Evolutionary conservation across 2,329 filamentous ascomycete species (phyloP).

Genomic region (Cyanodermella asteris): DNA sequence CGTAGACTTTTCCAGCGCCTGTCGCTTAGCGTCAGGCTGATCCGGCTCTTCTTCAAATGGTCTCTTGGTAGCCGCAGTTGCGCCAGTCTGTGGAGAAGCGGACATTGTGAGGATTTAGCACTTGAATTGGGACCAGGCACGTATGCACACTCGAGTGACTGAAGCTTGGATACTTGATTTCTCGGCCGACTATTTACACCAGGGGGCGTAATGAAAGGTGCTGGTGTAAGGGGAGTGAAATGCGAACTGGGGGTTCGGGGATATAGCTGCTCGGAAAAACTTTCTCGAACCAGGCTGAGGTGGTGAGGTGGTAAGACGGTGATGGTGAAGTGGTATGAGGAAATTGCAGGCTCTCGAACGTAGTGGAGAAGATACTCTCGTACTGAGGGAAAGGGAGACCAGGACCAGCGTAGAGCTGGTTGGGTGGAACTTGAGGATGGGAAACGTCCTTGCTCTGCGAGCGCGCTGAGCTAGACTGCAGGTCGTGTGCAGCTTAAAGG

Average conservation of each 20-base stretch:
- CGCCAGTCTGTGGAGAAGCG: slow-evolving; percentile 31
- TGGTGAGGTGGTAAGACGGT: too few species aligned
- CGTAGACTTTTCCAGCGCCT: slow-evolving; percentile 77
- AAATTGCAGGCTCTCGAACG: too few species aligned
- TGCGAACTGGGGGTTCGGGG: slow-evolving; percentile 17
- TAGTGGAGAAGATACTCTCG: too few species aligned
- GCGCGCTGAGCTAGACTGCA: too few species aligned
- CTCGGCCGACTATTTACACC: slow-evolving; percentile 55
- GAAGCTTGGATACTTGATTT: slow-evolving; percentile 31
- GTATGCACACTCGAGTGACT: slow-evolving; percentile 16
- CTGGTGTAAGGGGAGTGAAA: slow-evolving; percentile 36
- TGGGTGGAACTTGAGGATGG: too few species aligned
- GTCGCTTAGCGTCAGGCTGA: slow-evolving; percentile 91
- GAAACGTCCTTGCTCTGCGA: too few species aligned
- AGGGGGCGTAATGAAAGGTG: slow-evolving; percentile 75
- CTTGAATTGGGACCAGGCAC: slow-evolving; percentile 11
- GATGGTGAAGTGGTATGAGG: too few species aligned
- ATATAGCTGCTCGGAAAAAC: too few species aligned
- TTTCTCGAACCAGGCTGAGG: too few species aligned
- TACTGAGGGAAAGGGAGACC: too few species aligned
- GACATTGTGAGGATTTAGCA: slow-evolving; percentile 41
- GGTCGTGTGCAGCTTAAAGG: too few species aligned
- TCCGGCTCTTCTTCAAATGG: slow-evolving; percentile 92
- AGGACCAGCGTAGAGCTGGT: too few species aligned
- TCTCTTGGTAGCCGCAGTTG: slow-evolving; percentile 44